Conservation (phyloP, 768 basidiomycete genomes). For the Coprinellus micaceus region DNA sequence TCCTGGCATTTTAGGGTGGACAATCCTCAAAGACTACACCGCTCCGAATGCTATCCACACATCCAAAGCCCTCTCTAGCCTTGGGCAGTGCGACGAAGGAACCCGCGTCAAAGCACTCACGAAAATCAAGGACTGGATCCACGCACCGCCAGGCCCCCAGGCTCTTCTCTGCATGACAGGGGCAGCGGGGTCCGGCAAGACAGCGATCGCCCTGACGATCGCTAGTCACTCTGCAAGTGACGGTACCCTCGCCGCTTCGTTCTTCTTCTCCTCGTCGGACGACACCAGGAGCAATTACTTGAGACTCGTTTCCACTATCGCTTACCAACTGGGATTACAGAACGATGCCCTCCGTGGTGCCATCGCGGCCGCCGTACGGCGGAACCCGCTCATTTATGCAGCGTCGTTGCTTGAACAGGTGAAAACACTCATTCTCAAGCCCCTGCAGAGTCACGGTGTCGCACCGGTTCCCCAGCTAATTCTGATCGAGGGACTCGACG, state of each 20-base stretch:
- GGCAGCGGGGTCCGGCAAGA: constrained; percentile 4
- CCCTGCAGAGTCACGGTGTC: not conserved
- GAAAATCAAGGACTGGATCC: not conserved
- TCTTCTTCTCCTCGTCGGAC: constrained; percentile 6
- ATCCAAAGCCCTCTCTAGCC: not conserved
- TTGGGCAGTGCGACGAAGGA: not conserved
- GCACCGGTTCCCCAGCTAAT: not conserved
- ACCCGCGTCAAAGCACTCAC: not conserved
- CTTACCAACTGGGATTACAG: constrained; percentile 5
- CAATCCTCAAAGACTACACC: not conserved
- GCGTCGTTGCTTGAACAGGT: constrained; percentile 3
- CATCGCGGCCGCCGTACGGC: not conserved
- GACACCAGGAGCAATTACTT: not conserved
- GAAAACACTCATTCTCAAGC: constrained; percentile 5
- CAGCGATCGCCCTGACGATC: constrained; percentile 1
- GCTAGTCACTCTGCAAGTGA: not conserved
- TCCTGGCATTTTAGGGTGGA: not conserved
- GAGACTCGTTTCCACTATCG: constrained; percentile 8
- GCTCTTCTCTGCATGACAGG: constrained; percentile 4
- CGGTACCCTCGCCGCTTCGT: not conserved
- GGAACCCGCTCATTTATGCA: not conserved
- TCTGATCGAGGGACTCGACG: constrained; percentile 13
- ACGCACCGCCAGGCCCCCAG: not conserved
- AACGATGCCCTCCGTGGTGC: not conserved
- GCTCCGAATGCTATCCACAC: constrained; percentile 3